phyloP scores from a whole-genome alignment of 78 protist species.

The Bodo saltans region DNA sequence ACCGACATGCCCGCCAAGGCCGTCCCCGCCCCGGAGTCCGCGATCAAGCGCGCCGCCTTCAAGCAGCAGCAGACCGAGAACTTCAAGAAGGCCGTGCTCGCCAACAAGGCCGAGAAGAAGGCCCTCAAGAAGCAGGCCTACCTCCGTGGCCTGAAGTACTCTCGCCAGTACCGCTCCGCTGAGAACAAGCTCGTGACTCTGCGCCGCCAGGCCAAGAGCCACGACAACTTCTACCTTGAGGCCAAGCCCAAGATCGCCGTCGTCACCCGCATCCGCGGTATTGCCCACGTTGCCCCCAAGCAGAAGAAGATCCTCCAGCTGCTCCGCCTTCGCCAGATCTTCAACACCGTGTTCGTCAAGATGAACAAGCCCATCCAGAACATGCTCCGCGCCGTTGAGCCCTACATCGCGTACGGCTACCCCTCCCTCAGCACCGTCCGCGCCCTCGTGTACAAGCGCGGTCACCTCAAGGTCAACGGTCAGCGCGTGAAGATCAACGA shows the following conservation, averaged over 20 bases:
- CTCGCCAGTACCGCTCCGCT: constrained; percentile 68
- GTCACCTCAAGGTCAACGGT: constrained; percentile 83
- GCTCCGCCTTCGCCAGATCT: constrained; percentile 96
- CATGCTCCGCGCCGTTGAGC: constrained; percentile 94
- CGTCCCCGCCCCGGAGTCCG: background rate
- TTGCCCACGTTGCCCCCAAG: constrained; percentile 92
- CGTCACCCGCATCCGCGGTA: constrained; percentile 97
- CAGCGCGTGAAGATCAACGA: constrained; percentile 88
- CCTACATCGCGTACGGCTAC: constrained; percentile 97
- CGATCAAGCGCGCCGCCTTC: background rate
- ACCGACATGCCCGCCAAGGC: constrained; percentile 1
- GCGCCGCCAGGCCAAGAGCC: constrained; percentile 75
- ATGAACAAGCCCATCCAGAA: constrained; percentile 95
- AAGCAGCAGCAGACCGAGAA: constrained; percentile 26
- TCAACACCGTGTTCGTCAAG: constrained; percentile 96
- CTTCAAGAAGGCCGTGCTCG: constrained; percentile 49
- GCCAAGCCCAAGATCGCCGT: constrained; percentile 97
- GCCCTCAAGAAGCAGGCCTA: background rate
- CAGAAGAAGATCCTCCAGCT: constrained; percentile 92
- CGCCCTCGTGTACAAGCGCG: constrained; percentile 98
- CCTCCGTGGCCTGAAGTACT: constrained; percentile 81
- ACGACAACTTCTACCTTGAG: constrained; percentile 87
- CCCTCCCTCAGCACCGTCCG: constrained; percentile 91
- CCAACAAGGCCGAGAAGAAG: constrained; percentile 9
- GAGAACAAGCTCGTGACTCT: constrained; percentile 58